Base-by-base conservation (phyloP, 257 asterid species). In the Fraxinus anomala region DNA sequence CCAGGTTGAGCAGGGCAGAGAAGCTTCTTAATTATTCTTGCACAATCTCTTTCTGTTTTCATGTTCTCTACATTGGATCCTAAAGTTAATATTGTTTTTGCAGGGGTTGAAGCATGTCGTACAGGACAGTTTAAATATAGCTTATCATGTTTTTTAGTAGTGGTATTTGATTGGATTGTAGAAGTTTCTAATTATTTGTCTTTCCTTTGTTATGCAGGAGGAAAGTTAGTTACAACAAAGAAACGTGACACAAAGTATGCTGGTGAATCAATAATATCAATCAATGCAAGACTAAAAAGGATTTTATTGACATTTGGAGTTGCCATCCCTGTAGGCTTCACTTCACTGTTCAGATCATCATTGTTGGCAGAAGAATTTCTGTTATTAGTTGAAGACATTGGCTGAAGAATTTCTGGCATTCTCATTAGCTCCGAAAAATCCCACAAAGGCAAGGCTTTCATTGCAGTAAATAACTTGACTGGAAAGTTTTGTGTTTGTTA, bases 31-130 rank as follows among this genome's bases (percentile, higher is more conserved):
- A 30, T 30, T 61, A 12, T 69, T 75, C 72, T 67, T 19, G 33
- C 17, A 63, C 5, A 24, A 9, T 63, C 69, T 24, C 34, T 3
- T 44, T 79, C 37, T 77, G 34, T 69, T 74, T 70, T 76, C 21
- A 28, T 70, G 54, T 77, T 79, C 56, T 72, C 33, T 56, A 47
- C 73, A 21, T 47, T 61, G 54, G 76, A 72, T 87, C 81, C 90
- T 86, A 76, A 87, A 80, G 8, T 74, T 72, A 63, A 68, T 80
- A 77, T 86, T 77, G 39, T 70, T 89, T 85, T 93, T 90, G 96
- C 97, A 93, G 98, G 97, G 80, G 19, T 71, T 75, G 79, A 81
- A 82, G 85, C 80, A 82, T 83, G 61, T 85, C 78, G 19, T 76
- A 75, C 87, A 75, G 87, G 83, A 89, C 85, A 83, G 88, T 89